These are phyloP conservation scores for Phytophthora capsici DNA, from an alignment of 352 stramenopile genomes.

Conservation along the genomic window DNA sequence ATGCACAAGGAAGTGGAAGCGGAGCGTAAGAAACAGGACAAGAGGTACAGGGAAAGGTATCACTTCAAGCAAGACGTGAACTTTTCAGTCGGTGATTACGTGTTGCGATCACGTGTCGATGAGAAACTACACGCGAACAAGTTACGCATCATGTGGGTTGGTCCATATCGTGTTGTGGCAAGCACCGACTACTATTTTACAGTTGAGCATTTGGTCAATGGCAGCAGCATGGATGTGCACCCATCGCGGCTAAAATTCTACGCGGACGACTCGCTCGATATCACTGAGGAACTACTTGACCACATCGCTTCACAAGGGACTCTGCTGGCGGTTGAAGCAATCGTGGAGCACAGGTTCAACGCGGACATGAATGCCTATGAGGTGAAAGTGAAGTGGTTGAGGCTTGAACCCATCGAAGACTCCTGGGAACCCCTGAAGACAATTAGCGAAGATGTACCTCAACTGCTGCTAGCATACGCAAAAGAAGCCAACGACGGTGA, in stretches of 20 bases:
- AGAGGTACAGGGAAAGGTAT: neutral
- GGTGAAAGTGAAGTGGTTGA: neutral
- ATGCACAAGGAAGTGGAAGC: constrained; percentile 24
- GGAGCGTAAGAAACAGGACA: neutral
- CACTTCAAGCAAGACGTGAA: constrained; percentile 12
- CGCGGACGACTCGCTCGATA: neutral
- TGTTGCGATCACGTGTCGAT: too few species aligned
- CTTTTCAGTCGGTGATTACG: constrained; percentile 35
- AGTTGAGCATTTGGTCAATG: constrained; percentile 24
- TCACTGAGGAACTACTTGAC: constrained; percentile 2
- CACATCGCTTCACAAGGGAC: constrained; percentile 9
- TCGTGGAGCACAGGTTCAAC: constrained; percentile 2
- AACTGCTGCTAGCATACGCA: constrained; percentile 5
- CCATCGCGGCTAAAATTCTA: constrained; percentile 11
- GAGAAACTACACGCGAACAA: too few species aligned
- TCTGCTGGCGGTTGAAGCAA: constrained; percentile 1
- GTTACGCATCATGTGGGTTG: constrained; percentile 38
- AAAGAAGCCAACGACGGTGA: neutral
- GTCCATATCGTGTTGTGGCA: constrained; percentile 31
- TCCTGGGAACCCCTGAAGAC: constrained; percentile 11
- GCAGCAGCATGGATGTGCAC: constrained; percentile 3
- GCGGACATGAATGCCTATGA: constrained; percentile 1
- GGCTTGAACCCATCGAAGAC: constrained; percentile 1
- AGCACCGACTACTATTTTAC: constrained; percentile 23
- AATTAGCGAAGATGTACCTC: constrained; percentile 3